Evolutionary conservation across 495 filamentous ascomycete species (phyloP).

Genomic region (Aspergillus nidulans): DNA sequence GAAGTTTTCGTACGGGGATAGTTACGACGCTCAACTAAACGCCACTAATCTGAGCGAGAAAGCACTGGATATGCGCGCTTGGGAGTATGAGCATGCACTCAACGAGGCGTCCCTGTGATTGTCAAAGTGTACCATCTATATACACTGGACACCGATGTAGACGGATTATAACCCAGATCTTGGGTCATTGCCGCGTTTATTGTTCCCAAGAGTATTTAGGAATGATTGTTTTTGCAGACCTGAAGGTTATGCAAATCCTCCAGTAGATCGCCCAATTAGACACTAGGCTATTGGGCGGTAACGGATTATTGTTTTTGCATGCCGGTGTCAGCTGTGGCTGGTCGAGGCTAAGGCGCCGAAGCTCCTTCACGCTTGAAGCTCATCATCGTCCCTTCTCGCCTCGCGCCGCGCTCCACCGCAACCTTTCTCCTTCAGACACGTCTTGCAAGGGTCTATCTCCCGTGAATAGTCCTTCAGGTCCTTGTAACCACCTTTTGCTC

Average conservation of each 20-base stretch:
- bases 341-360: conserved; percentile 9
- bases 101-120: background rate
- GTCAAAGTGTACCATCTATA: background rate
- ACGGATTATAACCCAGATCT: no score
- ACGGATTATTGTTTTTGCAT: background rate
- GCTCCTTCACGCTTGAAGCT: conserved; percentile 18
- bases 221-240: no score
- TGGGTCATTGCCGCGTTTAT: no score
- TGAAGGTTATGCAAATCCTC: no score
- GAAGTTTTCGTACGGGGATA: conserved; percentile 51
- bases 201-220: no score
- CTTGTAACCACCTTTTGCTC: background rate
- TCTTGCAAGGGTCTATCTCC: conserved; percentile 11
- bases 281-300: no score
- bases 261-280: no score
- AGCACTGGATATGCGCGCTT: conserved; percentile 15
- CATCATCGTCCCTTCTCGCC: conserved; percentile 13
- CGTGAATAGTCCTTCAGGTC: background rate
- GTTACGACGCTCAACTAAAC: conserved; percentile 54
- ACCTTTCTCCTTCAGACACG: conserved; percentile 15
- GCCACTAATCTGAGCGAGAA: conserved; percentile 26
- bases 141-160: no score
- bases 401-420: conserved; percentile 19
- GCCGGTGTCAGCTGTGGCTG: background rate
- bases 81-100: background rate